Conservation (phyloP, 2,329 filamentous ascomycete genomes). For the Apiospora pterosperma region DNA sequence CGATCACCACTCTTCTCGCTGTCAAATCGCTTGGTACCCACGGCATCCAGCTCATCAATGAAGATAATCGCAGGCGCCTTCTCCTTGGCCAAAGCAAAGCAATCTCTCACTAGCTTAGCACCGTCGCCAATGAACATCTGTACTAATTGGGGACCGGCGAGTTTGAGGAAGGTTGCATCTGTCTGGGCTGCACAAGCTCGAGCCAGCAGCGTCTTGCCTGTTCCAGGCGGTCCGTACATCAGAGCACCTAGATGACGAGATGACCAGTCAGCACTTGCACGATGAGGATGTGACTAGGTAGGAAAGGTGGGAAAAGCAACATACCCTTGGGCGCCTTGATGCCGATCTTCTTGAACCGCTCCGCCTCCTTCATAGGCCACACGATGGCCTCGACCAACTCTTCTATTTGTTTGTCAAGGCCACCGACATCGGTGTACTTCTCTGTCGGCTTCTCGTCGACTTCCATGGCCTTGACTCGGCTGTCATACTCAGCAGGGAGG, state of each 20-base stretch:
- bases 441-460: slow-evolving; percentile 99
- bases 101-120: slow-evolving; percentile 95
- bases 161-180: slow-evolving; percentile 97
- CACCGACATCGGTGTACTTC: slow-evolving; percentile 97
- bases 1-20: slow-evolving; percentile 97
- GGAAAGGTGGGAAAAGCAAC: slow-evolving; percentile 16
- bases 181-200: slow-evolving; percentile 97
- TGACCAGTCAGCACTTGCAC: not conserved
- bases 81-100: slow-evolving; percentile 95
- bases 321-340: slow-evolving; percentile 99
- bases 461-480: slow-evolving; percentile 99
- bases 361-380: slow-evolving; percentile 99
- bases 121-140: slow-evolving; percentile 99
- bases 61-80: slow-evolving; percentile 99
- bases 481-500: slow-evolving; percentile 95
- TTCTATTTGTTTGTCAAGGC: slow-evolving; percentile 97
- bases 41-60: slow-evolving; percentile 96
- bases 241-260: slow-evolving; percentile 68
- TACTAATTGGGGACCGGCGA: slow-evolving; percentile 93
- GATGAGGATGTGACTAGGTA: not conserved
- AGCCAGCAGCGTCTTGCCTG: slow-evolving; percentile 86
- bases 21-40: slow-evolving; percentile 99
- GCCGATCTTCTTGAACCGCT: slow-evolving; percentile 98
- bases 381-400: slow-evolving; percentile 98
- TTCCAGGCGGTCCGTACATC: slow-evolving; percentile 95